Evolutionary conservation across 306 rosid species (phyloP).

Genomic region (Dalbergia cultrata): DNA sequence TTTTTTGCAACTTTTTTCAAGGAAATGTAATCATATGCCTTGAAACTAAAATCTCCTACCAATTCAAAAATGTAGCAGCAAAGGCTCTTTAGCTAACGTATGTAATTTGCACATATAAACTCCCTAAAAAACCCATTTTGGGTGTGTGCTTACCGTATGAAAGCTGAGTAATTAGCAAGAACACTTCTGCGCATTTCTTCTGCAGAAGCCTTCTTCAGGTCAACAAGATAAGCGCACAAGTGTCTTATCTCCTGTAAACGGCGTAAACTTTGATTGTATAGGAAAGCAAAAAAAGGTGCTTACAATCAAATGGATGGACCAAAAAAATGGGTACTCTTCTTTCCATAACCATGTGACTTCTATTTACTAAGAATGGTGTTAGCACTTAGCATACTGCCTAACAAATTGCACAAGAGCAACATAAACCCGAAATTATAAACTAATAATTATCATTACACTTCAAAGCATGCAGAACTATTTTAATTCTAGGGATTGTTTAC

Average conservation of each 20-base stretch:
- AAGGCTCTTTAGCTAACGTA: background rate
- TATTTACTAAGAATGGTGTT: slow-evolving; percentile 2
- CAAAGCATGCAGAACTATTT: slow-evolving; percentile 4
- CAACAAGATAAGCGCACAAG: slow-evolving; percentile 69
- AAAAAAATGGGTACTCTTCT: background rate
- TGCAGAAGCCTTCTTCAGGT: slow-evolving; percentile 92
- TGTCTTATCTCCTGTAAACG: slow-evolving; percentile 76
- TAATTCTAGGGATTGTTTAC: background rate
- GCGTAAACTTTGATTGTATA: slow-evolving; percentile 2
- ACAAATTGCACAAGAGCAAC: slow-evolving; percentile 8
- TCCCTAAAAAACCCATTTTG: background rate
- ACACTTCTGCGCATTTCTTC: slow-evolving; percentile 99
- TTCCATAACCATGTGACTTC: background rate
- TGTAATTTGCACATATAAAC: background rate
- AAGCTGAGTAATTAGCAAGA: slow-evolving; percentile 87
- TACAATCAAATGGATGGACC: background rate
- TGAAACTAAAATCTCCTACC: background rate
- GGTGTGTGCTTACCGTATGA: slow-evolving; percentile 73
- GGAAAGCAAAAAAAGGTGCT: background rate
- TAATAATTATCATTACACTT: slow-evolving; percentile 2
- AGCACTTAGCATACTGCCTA: background rate
- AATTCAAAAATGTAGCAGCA: background rate
- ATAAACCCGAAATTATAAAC: background rate
- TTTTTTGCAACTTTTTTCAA: too few relatives aligned
- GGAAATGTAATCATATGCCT: background rate